A percentile compares a stretch with the other conserved stretches of the same genome.
phyloP scores from a whole-genome alignment of 495 filamentous ascomycete genomes.

The Xylaria castorea region DNA sequence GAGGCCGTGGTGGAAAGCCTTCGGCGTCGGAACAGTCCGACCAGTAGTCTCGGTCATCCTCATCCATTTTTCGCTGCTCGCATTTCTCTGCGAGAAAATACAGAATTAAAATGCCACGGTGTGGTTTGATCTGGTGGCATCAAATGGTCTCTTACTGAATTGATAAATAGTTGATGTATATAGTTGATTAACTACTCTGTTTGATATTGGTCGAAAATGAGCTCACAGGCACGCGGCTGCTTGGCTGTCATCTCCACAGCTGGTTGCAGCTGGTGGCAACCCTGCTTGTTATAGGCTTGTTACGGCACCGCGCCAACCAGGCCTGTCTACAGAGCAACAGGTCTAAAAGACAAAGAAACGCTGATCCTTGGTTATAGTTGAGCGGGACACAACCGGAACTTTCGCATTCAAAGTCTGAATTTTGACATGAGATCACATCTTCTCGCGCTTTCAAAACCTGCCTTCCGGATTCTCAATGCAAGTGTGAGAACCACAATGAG shows the following conservation, averaged over 20 bases:
- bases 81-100: not conserved
- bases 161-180: not conserved
- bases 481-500: not conserved
- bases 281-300: no score
- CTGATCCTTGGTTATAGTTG: not conserved
- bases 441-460: not conserved
- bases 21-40: not conserved
- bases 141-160: not conserved
- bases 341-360: not conserved
- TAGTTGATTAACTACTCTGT: not conserved
- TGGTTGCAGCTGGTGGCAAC: not conserved
- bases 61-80: not conserved
- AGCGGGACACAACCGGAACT: not conserved
- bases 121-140: not conserved
- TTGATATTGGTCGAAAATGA: no score
- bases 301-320: no score
- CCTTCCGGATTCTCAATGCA: not conserved
- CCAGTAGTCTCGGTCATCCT: not conserved
- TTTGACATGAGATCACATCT: not conserved
- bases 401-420: not conserved
- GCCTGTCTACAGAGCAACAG: not conserved
- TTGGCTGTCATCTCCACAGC: not conserved
- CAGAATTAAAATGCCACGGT: not conserved
- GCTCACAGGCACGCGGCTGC: not conserved
- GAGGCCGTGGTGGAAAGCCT: conserved; percentile 17